Evolutionary conservation across 192 early-diverging fungal species (phyloP).

Genomic region (Thoreauomyces humboldtii): DNA sequence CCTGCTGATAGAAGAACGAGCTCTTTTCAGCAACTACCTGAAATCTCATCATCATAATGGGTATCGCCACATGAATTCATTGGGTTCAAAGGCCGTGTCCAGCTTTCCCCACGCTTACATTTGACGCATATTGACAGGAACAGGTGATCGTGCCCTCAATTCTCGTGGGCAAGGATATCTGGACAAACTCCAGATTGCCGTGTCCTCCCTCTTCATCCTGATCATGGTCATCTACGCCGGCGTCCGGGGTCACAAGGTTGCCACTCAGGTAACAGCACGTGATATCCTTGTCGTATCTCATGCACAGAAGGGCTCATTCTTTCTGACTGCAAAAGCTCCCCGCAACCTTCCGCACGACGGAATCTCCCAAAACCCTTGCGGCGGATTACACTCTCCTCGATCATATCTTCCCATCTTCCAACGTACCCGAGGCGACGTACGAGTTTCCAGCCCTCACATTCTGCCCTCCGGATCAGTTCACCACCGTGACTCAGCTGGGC

Average conservation of each 20-base stretch:
- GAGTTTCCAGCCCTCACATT: conserved; percentile 49
- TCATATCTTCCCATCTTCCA: conserved; percentile 35
- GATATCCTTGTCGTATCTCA: neutral
- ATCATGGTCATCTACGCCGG: conserved; percentile 50
- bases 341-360: conserved; percentile 43
- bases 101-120: too few species aligned
- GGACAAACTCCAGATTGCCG: conserved; percentile 27
- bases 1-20: too few species aligned
- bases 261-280: conserved; percentile 42
- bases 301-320: neutral
- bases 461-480: conserved; percentile 29
- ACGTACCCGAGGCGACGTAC: conserved; percentile 39
- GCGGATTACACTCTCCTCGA: conserved; percentile 35
- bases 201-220: conserved; percentile 39
- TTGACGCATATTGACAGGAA: too few species aligned
- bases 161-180: conserved; percentile 37
- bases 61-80: too few species aligned
- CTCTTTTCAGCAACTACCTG: too few species aligned
- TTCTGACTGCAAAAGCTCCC: too few species aligned
- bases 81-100: too few species aligned
- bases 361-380: conserved; percentile 33
- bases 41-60: too few species aligned
- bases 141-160: conserved; percentile 35
- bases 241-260: conserved; percentile 42
- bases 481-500: conserved; percentile 10